Base-by-base conservation (phyloP, 202 grass and related monocot genomes). In the Setaria italica region DNA sequence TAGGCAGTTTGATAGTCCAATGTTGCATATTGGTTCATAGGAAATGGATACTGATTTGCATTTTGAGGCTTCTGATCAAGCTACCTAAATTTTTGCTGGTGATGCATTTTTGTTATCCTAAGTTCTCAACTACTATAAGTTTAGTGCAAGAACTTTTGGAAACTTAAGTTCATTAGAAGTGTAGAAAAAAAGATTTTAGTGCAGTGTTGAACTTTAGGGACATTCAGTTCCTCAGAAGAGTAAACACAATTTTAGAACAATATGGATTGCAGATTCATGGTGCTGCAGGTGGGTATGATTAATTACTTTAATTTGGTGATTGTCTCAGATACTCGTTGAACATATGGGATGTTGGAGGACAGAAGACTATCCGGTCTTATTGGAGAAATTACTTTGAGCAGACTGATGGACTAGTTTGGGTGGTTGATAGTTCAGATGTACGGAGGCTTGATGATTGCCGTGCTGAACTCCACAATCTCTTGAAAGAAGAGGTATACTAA, bases 361-460 rank as follows among this genome's bases (percentile, higher is more conserved):
- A 99, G 81, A 99, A 95, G 87, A 92, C 93, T 7, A 95, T 99
- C 79, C 78, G 96, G 11, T 94, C 96, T 9, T 95, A 95, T 35
- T 99, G 93, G 96, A 89, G 96, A 69, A 99, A 99, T 87, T 94
- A 99, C 73, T 99, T 99, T 47, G 96, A 99, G 85, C 93, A 99
- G 82, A 95, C 96, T 7, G 93, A 99, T 73, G 93, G 91, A 3
- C 57, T 99, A 67, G 90, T 95, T 59, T 99, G 96, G 96, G 91
- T 95, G 30, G 93, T 95, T 43, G 93, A 99, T 67, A 95, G 93
- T 78, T 95, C 96, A 32, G 96, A 99, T 71, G 78, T 95, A 21
- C 74, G 96, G 53, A 85, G 93, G 67, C 88, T 95, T 20, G 88
- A 97, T 51, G 91, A 97, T 82, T 97, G 94, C 69, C 83, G 85